These are phyloP conservation scores for Candida maesae DNA, from an alignment of 805 yeast genomes.

Conservation along the genomic window DNA sequence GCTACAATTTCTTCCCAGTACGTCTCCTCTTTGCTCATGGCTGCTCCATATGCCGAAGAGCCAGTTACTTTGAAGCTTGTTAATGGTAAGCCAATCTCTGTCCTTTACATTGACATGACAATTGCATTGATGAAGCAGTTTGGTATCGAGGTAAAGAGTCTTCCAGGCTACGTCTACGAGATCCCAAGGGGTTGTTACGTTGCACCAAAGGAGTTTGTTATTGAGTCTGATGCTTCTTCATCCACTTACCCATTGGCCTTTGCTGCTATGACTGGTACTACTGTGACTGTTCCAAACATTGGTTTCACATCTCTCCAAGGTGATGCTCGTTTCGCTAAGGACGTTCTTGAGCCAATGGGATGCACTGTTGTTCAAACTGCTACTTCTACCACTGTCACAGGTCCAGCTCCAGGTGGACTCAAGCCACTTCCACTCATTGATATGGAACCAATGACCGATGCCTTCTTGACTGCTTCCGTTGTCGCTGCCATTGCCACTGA, in stretches of 20 bases:
- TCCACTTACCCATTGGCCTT: slow-evolving; percentile 97
- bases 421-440: slow-evolving; percentile 74
- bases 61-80: slow-evolving; percentile 86
- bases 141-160: slow-evolving; percentile 72
- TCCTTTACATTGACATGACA: slow-evolving; percentile 95
- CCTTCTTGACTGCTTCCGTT: slow-evolving; percentile 93
- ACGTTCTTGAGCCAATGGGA: slow-evolving; percentile 93
- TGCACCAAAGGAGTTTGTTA: slow-evolving; percentile 80
- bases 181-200: slow-evolving; percentile 80
- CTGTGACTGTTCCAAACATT: slow-evolving; percentile 90
- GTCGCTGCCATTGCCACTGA: slow-evolving; percentile 88
- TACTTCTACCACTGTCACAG: slow-evolving; percentile 86
- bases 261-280: slow-evolving; percentile 94
- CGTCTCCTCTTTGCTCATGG: slow-evolving; percentile 93
- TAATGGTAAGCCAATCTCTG: slow-evolving; percentile 97
- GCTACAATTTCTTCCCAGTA: slow-evolving; percentile 98
- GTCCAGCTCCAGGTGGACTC: slow-evolving; percentile 70
- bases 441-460: slow-evolving; percentile 99
- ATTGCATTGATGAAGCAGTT: slow-evolving; percentile 90
- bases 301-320: slow-evolving; percentile 93
- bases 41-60: slow-evolving; percentile 91
- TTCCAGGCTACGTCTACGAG: slow-evolving; percentile 82
- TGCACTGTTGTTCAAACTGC: slow-evolving; percentile 81
- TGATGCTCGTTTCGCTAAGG: slow-evolving; percentile 93
- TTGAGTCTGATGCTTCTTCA: slow-evolving; percentile 96